Evolutionary conservation across 169 alveolate genomes (phyloP).

Genomic region (Prorocentrum cordatum): DNA sequence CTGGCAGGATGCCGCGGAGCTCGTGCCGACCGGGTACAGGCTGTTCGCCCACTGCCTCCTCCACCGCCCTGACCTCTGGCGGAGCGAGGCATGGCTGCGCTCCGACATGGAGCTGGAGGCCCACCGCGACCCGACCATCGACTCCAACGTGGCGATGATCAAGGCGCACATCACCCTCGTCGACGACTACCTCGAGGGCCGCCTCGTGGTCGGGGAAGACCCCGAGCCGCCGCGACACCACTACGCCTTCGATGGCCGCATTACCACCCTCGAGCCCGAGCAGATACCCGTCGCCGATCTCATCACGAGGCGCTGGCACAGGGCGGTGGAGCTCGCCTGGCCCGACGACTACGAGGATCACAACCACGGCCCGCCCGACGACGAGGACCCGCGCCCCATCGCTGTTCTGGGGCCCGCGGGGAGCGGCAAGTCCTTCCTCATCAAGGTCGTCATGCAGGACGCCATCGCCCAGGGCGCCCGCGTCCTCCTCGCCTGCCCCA

Average conservation of each 20-base stretch:
- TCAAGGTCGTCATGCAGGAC: neutral
- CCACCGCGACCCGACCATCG: neutral
- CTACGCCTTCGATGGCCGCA: neutral
- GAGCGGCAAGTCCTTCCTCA: neutral
- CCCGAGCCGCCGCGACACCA: neutral
- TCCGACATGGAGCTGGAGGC: slow-evolving; percentile 7
- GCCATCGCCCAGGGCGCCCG: neutral
- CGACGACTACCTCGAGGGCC: neutral
- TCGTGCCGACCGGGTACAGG: neutral
- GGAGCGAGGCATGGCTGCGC: neutral
- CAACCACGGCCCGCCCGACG: neutral
- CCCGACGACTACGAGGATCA: neutral
- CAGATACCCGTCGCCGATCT: neutral
- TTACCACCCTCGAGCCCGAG: neutral
- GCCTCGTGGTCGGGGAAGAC: neutral
- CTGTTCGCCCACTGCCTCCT: neutral
- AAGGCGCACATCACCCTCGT: neutral
- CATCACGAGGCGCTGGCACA: neutral
- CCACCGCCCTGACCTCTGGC: neutral
- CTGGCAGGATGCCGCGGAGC: neutral
- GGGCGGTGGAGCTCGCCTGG: neutral
- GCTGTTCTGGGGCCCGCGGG: neutral
- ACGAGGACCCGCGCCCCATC: neutral
- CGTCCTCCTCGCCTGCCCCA: slow-evolving; percentile 10
- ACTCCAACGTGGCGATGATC: neutral